Conservation (phyloP, 306 rosid genomes). For the Lablab purpureus region DNA sequence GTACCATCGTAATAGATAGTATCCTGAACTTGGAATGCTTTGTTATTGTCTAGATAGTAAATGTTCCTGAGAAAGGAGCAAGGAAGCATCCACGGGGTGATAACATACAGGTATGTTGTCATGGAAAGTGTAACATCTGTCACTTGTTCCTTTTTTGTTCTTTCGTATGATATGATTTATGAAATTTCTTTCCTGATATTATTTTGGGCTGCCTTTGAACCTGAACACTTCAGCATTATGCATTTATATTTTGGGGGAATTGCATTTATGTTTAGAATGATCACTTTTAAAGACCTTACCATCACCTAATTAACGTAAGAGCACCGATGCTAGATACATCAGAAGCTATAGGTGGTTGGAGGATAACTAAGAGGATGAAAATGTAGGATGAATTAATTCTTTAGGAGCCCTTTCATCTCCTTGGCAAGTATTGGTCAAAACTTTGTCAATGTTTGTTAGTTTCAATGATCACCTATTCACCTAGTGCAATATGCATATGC, state of each 20-base stretch:
- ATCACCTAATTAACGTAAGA: neutral
- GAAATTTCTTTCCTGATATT: neutral
- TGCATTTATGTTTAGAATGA: neutral
- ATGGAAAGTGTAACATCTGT: slow-evolving; percentile 10
- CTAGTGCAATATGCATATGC: slow-evolving; percentile 24
- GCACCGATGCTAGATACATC: neutral
- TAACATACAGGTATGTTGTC: slow-evolving; percentile 73
- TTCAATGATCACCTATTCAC: slow-evolving; percentile 15
- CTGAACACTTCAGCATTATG: neutral
- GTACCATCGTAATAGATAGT: slow-evolving; percentile 14
- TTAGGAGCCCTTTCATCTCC: neutral
- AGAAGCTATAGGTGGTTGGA: slow-evolving; percentile 1
- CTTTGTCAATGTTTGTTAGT: slow-evolving; percentile 6
- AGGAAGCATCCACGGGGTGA: slow-evolving; percentile 93
- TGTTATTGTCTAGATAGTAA: slow-evolving; percentile 71
- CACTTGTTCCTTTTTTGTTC: slow-evolving; percentile 1
- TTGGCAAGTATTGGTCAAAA: slow-evolving; percentile 5
- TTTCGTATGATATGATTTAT: slow-evolving; percentile 3
- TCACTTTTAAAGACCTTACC: slow-evolving; percentile 13
- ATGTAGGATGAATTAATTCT: slow-evolving; percentile 17
- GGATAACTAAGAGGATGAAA: slow-evolving; percentile 26
- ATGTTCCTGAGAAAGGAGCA: slow-evolving; percentile 93
- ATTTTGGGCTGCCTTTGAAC: neutral
- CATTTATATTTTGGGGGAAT: neutral
- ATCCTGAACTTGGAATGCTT: slow-evolving; percentile 42